Evolutionary conservation across 2,329 filamentous ascomycete species (phyloP).

Genomic region (Pseudocercospora cruenta): DNA sequence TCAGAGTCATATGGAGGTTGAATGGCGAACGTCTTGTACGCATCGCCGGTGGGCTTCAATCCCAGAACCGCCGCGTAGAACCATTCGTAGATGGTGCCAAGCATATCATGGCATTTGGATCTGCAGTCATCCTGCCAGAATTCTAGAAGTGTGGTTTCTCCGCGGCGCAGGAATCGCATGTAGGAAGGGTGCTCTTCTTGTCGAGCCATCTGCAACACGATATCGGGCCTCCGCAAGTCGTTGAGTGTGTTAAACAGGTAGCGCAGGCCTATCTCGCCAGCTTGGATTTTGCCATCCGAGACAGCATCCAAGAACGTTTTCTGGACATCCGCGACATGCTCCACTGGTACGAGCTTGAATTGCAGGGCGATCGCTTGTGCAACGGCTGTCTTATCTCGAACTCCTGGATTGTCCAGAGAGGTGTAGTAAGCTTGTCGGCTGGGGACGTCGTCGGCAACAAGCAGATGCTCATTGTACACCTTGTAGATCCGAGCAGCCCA

Average conservation of each 20-base stretch:
- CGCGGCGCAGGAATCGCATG: slow-evolving; percentile 52
- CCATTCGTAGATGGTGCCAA: slow-evolving; percentile 55
- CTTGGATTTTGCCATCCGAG: slow-evolving; percentile 40
- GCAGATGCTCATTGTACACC: slow-evolving; percentile 43
- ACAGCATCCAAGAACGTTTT: slow-evolving; percentile 17
- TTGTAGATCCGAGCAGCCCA: slow-evolving; percentile 39
- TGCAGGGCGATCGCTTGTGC: slow-evolving; percentile 16
- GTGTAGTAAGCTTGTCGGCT: slow-evolving; percentile 47
- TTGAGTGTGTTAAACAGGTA: slow-evolving; percentile 49
- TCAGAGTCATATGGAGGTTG: slow-evolving; percentile 46
- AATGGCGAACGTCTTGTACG: slow-evolving; percentile 47
- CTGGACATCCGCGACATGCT: slow-evolving; percentile 10
- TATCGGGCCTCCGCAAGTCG: slow-evolving; percentile 46
- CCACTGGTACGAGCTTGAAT: slow-evolving; percentile 12
- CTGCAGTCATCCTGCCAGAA: slow-evolving; percentile 52
- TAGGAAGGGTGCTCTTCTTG: slow-evolving; percentile 55
- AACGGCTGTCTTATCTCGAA: slow-evolving; percentile 31
- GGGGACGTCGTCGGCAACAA: slow-evolving; percentile 36
- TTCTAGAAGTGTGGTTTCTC: slow-evolving; percentile 50
- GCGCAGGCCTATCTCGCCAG: slow-evolving; percentile 49
- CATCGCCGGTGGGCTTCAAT: slow-evolving; percentile 42
- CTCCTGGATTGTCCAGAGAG: slow-evolving; percentile 40
- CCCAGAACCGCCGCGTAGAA: slow-evolving; percentile 50
- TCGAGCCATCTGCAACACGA: slow-evolving; percentile 50
- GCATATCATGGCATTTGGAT: slow-evolving; percentile 53